Evolutionary conservation across 2,329 filamentous ascomycete species (phyloP), one percentile per base, ranked within the genome.

Genomic region (Calonectria honghensis): DNA sequence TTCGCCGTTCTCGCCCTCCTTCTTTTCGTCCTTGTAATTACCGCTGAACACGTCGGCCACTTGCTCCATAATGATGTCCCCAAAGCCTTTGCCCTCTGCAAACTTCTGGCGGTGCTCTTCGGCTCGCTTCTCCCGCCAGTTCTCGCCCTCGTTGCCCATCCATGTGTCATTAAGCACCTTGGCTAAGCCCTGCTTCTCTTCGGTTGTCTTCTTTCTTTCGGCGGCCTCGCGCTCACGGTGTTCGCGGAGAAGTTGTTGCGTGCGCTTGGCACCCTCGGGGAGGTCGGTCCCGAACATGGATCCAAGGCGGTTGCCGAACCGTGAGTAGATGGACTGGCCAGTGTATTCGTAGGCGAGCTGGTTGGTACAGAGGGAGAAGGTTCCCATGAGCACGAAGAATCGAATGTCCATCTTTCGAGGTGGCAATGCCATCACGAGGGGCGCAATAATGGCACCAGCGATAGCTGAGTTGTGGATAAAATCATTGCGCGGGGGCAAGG

Each of bases 261-360:
- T 89, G 79, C 85, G 84, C 81, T 83, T 84, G 27, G 90, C 90
- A 68, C 86, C 86, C 78, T 93, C 92, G 52, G 90, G 91, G 20
- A 94, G 90, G 68, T 89, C 87, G 61, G 86, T 88, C 74, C 87
- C 87, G 52, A 91, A 83, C 54, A 92, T 84, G 20, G 85, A 85
- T 32, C 79, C 79, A 76, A 87, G 79, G 69, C 89, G 88, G 75
- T 79, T 83, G 72, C 82, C 82, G 75, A 90, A 86, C 11, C 90
- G 89, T 76, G 84, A 79, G 79, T 86, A 84, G 73, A 91, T 86
- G 35, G 89, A 90, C 65, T 85, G 85, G 66, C 90, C 90, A 18
- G 87, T 91, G 84, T 89, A 91, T 83, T 91, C 90, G 83, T 88
- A 87, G 64, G 86, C 86, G 51, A 92, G 88, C 83, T 90, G 89